Percentiles rank a stretch among this genome's conserved stretches.
These are phyloP conservation scores for Aspergillus quadricinctus DNA, from an alignment of 2,329 filamentous ascomycete species.

Conservation along the genomic window DNA sequence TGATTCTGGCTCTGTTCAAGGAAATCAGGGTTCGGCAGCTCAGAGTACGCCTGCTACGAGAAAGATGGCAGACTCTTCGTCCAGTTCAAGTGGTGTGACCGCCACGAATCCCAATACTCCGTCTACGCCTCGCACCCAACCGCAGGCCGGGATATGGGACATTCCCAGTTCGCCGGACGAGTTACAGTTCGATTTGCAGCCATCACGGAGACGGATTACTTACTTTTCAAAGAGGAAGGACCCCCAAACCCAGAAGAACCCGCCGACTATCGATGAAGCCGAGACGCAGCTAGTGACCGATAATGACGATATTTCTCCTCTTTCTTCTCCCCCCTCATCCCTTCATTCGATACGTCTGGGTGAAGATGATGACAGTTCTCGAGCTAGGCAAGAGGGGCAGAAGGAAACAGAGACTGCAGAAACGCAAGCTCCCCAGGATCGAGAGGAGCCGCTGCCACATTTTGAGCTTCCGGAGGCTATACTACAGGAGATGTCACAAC, in stretches of 20 bases:
- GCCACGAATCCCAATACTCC: slow-evolving; percentile 4
- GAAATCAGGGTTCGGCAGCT: neutral
- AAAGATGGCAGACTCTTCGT: neutral
- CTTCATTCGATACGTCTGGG: slow-evolving; percentile 17
- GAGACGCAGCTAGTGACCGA: slow-evolving; percentile 7
- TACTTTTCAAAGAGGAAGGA: slow-evolving; percentile 4
- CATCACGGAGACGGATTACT: slow-evolving; percentile 11
- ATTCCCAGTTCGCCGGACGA: slow-evolving; percentile 35
- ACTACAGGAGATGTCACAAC: slow-evolving; percentile 21
- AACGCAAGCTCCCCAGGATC: neutral
- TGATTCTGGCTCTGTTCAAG: neutral
- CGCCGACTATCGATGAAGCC: neutral
- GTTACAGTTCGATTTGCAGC: slow-evolving; percentile 26
- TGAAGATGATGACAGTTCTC: neutral
- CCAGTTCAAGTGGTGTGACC: slow-evolving; percentile 3
- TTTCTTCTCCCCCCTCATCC: slow-evolving; percentile 35
- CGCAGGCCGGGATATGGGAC: slow-evolving; percentile 22
- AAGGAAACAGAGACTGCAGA: neutral
- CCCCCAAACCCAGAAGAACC: neutral
- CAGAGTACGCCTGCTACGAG: neutral
- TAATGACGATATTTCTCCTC: slow-evolving; percentile 26
- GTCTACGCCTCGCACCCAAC: slow-evolving; percentile 11
- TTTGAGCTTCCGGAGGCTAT: slow-evolving; percentile 27
- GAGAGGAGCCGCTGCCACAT: slow-evolving; percentile 15
- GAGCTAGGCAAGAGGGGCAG: neutral